Base-by-base conservation (phyloP, 1,139 yeast genomes). In the Martiniozyma asiatica region DNA sequence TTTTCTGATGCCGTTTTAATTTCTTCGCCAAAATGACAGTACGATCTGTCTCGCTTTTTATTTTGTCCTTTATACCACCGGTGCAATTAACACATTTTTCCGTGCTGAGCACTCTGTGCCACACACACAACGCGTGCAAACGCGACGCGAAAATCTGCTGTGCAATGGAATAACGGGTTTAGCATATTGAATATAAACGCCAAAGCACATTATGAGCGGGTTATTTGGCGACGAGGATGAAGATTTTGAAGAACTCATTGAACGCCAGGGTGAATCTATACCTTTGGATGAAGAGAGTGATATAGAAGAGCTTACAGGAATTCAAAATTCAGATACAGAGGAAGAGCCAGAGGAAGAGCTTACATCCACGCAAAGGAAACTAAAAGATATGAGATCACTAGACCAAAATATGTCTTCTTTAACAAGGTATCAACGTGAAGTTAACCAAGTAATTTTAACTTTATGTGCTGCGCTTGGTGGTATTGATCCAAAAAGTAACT, bases 381-480 rank as follows among this genome's bases (percentile, higher is more conserved):
- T 30, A 10, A 20, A 20, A 8, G 13, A 19, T 2, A 11, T 16
- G 21, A 25, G 6, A 11, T 11, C 5, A 5, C 25, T 30, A 24
- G 14, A 16, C 6, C 16, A 15, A 10, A 22, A 26, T n/a, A 17
- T 19, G 10, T 9, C 13, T 5, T 14, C 29, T 9, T 30, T 36
- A n/a, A 23, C 37, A 4, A 43, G 39, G 18, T 47, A 50, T 12
- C 50, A 53, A 30, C 65, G 64, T 41, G 58, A 67, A 9, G 55
- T 78, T 24, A 69, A 66, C 40, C 78, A 84, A 0, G 82, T 76
- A 48, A 73, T 81, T 22, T 63, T 82, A 10, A 74, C 76, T 26
- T 61, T 81, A 30, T 81, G 78, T 4, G 68, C 89, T 2, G 89
- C 94, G 0, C 58, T 84, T 2, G 95, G 95, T 28, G 94, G 94